Evolutionary conservation across 129 eudicot species (phyloP), one percentile per base, ranked within the genome.

Genomic region (Cynara cardunculus): DNA sequence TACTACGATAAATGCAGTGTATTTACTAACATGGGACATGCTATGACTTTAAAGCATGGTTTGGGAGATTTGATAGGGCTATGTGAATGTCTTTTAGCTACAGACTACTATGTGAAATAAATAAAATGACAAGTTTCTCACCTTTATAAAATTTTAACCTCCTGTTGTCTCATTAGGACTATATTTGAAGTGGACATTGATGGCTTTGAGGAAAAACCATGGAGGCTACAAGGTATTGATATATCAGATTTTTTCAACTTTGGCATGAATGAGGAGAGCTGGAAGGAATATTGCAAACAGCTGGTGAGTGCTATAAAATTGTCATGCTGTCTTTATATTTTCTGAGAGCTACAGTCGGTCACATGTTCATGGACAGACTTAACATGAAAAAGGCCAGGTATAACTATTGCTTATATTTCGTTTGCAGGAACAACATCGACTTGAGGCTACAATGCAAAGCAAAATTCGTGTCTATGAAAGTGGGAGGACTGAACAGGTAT

Each of bases 131-230:
- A 12, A 64, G 13, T 6, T 44, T 72, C 77, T 37, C 37, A 73
- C 34, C 37, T 61, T 16, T 41, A 14, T 74, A 49, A 10, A 71
- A 64, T 75, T 73, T 73, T 80, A 26, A 56, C 28, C n/a, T 75
- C 25, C 9, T 75, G 44, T 84, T 83, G 24, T 70, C 41, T 72
- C 72, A 21, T 26, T 86, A 95, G 99, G 97, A 95, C 97, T 39
- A 92, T 95, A 80, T 95, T 95, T 85, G 99, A 95, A 87, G 95
- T 92, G 89, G 97, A 91, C 85, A 92, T 95, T 69, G 97, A 95
- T 89, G 84, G 90, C 72, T 95, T 95, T 75, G 99, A 95, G 86
- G 99, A 95, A 78, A 95, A 95, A 82, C 97, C 99, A 25, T 96
- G 99, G 99, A 93, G 85, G 77, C 89, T 87, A 53, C 89, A 86